Percentiles rank a stretch among this genome's conserved stretches.
Evolutionary conservation across 257 asterid genomes (phyloP).

Genomic region (Ilex asprella): DNA sequence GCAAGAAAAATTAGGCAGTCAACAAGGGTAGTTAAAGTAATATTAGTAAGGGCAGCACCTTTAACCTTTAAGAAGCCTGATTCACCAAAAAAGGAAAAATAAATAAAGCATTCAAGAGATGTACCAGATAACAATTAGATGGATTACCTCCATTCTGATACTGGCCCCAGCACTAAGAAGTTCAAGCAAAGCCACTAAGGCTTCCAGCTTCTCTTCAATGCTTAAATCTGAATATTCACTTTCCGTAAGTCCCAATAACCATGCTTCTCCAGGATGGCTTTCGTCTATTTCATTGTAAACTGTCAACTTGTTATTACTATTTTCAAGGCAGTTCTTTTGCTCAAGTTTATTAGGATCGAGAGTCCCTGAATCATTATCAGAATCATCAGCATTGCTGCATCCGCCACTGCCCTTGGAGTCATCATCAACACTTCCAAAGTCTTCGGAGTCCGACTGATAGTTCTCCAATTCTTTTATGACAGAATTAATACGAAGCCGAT

Average conservation of each 20-base stretch:
- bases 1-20: neutral
- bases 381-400: slow-evolving; percentile 36
- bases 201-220: slow-evolving; percentile 78
- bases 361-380: slow-evolving; percentile 45
- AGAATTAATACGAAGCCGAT: slow-evolving; percentile 74
- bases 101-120: no score
- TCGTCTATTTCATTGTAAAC: slow-evolving; percentile 80
- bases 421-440: slow-evolving; percentile 65
- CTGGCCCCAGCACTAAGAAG: slow-evolving; percentile 75
- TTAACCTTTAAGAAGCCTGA: neutral
- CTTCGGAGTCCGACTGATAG: slow-evolving; percentile 60
- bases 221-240: slow-evolving; percentile 93
- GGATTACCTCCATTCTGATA: slow-evolving; percentile 69
- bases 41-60: neutral
- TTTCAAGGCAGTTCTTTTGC: slow-evolving; percentile 23
- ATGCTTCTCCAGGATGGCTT: slow-evolving; percentile 90
- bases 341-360: slow-evolving; percentile 34
- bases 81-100: neutral
- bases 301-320: slow-evolving; percentile 21
- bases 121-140: slow-evolving; percentile 5
- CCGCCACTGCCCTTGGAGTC: slow-evolving; percentile 57
- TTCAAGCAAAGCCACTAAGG: slow-evolving; percentile 64
- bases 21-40: neutral
- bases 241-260: slow-evolving; percentile 93
- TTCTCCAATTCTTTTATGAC: slow-evolving; percentile 46